Evolutionary conservation across 257 asterid species (phyloP), one percentile per base, ranked within the genome.

Genomic region (Leonotis leonurus): DNA sequence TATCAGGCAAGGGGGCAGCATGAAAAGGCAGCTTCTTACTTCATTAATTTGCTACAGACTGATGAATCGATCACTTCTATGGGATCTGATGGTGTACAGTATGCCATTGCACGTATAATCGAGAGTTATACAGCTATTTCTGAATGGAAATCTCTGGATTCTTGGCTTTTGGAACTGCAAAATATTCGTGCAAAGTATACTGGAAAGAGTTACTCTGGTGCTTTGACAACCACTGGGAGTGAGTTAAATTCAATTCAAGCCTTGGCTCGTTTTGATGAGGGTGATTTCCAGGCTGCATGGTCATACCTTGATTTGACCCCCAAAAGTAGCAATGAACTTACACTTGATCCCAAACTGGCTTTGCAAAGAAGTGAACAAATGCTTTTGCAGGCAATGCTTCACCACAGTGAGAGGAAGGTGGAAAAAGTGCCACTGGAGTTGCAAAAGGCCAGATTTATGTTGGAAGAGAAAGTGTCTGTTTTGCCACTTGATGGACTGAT

Each of bases 341-440:
- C 96, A 18, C 85, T 87, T 72, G 99, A 92, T 80, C 99, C 97
- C 58, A 92, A 80, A 81, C 67, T 85, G 81, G 89, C 97, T 75
- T 78, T 92, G 81, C 96, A 83, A 74, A 89, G 99, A 81, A 92
- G 99, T 48, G 99, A 92, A 67, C 99, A 92, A 67, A 87, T 92
- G 91, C 89, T 92, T 77, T 80, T 92, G 91, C 97, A 92, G 80
- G 99, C 95, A 40, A 85, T 92, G 97, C 96, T 92, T 79, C 84
- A 80, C 73, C 85, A 79, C 33, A 63, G 48, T 29, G 97, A 86
- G 82, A 90, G 94, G 73, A 87, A 81, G 76, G 68, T 70, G 70
- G 99, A 93, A 50, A 81, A 81, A 77, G 91, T 85, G 66, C 66
- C 95, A 67, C 78, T 72, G 69, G 94, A 81, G 56, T 78, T 93